Conservation (phyloP, 1,284 basidiomycete species). For the Sporisorium reilianum region DNA sequence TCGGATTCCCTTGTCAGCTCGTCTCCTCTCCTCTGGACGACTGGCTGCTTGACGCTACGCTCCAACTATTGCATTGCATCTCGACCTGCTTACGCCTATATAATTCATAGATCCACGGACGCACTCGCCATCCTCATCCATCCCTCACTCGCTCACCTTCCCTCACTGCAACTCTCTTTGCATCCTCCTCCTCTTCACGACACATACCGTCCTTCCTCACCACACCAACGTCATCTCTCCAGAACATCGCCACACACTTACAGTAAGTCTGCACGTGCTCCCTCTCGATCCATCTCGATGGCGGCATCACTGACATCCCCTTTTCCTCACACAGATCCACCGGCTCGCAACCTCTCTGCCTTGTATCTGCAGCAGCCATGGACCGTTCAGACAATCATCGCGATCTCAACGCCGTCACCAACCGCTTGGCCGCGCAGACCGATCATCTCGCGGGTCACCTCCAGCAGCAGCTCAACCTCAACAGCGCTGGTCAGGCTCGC, state of each 20-base stretch:
- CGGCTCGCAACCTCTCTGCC: not conserved
- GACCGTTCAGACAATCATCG: constrained; percentile 30
- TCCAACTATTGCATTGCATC: constrained; percentile 7
- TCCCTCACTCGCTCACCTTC: constrained; percentile 9
- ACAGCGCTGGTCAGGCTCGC: constrained; percentile 24
- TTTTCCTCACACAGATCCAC: not conserved
- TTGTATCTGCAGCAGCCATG: constrained; percentile 8
- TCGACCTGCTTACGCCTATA: constrained; percentile 16
- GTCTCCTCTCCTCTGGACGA: not conserved
- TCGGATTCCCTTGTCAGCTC: not conserved
- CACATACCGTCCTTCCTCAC: not conserved
- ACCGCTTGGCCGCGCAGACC: constrained; percentile 56
- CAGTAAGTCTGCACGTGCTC: not conserved
- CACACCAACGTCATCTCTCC: not conserved
- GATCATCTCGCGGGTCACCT: constrained; percentile 59
- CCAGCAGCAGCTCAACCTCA: constrained; percentile 60
- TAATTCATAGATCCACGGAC: constrained; percentile 9
- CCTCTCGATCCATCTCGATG: not conserved
- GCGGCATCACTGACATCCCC: not conserved
- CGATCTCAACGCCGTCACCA: constrained; percentile 46
- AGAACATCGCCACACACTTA: not conserved
- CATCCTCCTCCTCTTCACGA: not conserved
- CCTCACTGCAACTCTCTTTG: constrained; percentile 4
- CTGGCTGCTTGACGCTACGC: constrained; percentile 1
- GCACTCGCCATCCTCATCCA: not conserved